Evolutionary conservation across 164 flowering plant genomes (phyloP).

Genomic region (Brasenia schreberi): DNA sequence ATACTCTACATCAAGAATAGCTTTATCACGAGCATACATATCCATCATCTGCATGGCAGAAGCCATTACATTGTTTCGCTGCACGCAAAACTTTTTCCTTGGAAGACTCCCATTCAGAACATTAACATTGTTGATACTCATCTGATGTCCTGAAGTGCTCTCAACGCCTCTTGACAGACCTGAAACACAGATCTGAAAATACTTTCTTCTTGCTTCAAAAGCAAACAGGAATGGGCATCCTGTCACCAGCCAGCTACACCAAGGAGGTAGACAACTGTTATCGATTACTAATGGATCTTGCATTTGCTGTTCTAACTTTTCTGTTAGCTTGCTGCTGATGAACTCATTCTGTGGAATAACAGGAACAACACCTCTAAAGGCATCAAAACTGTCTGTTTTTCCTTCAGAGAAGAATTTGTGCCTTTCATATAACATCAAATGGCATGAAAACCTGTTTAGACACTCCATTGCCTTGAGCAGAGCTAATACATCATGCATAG

Average conservation of each 20-base stretch:
- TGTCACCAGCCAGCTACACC: slow-evolving; percentile 67
- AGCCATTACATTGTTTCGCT: slow-evolving; percentile 42
- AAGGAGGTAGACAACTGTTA: slow-evolving; percentile 60
- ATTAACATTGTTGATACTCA: slow-evolving; percentile 17
- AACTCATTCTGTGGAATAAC: slow-evolving; percentile 54
- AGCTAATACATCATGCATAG: slow-evolving; percentile 42
- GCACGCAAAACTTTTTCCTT: slow-evolving; percentile 58
- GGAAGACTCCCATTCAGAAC: slow-evolving; percentile 28
- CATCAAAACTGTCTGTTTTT: slow-evolving; percentile 28
- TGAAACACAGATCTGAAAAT: slow-evolving; percentile 49
- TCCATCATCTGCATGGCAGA: slow-evolving; percentile 78
- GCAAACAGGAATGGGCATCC: slow-evolving; percentile 74
- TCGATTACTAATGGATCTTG: slow-evolving; percentile 49
- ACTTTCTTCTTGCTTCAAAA: slow-evolving; percentile 68
- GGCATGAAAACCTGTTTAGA: slow-evolving; percentile 37
- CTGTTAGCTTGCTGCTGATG: slow-evolving; percentile 59
- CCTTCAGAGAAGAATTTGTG: slow-evolving; percentile 48
- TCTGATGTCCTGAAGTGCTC: slow-evolving; percentile 5
- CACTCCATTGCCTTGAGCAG: slow-evolving; percentile 62
- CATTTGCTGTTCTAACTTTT: slow-evolving; percentile 87
- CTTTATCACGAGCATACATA: slow-evolving; percentile 27
- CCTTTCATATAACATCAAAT: slow-evolving; percentile 38
- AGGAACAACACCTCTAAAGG: slow-evolving; percentile 20
- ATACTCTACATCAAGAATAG: slow-evolving; percentile 61
- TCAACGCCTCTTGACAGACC: slow-evolving; percentile 21